Percentiles rank a stretch among this genome's conserved stretches.
Conservation (phyloP, 2,329 filamentous ascomycete species). For the Aspergillus uvarum region DNA sequence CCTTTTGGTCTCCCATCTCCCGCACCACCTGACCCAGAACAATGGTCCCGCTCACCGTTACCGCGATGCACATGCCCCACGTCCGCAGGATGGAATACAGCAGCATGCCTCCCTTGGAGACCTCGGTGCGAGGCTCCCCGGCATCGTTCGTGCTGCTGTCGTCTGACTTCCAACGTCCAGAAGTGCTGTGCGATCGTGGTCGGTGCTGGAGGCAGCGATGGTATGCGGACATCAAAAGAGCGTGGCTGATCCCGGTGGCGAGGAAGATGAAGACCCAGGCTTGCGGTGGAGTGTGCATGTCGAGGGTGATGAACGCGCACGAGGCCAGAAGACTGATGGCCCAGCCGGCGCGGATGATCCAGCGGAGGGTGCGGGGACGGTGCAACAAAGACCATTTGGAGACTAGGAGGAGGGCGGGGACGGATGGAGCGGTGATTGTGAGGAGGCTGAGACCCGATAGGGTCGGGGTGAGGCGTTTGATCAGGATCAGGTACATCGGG, state of each 20-base stretch:
- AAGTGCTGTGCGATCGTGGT: slow-evolving; percentile 22
- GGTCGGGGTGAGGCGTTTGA: slow-evolving; percentile 34
- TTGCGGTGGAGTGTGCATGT: slow-evolving; percentile 31
- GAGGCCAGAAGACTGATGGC: slow-evolving; percentile 35
- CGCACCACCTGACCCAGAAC: slow-evolving; percentile 43
- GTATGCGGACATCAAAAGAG: slow-evolving; percentile 43
- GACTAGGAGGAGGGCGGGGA: slow-evolving; percentile 22
- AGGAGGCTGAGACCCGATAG: slow-evolving; percentile 42
- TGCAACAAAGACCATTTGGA: slow-evolving; percentile 16
- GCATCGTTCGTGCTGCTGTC: background rate
- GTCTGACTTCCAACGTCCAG: background rate
- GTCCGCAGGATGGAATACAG: slow-evolving; percentile 43
- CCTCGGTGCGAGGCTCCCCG: background rate
- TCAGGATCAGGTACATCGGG: slow-evolving; percentile 42
- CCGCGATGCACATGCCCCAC: slow-evolving; percentile 48
- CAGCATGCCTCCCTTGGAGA: slow-evolving; percentile 28
- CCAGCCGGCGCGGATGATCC: slow-evolving; percentile 48
- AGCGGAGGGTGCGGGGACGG: slow-evolving; percentile 29
- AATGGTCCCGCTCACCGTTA: slow-evolving; percentile 42
- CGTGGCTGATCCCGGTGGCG: slow-evolving; percentile 44
- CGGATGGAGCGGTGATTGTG: slow-evolving; percentile 33
- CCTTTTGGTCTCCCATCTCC: slow-evolving; percentile 22
- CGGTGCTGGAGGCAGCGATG: slow-evolving; percentile 37
- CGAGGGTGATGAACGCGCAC: slow-evolving; percentile 41
- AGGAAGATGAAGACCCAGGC: slow-evolving; percentile 41